A percentile compares a stretch with the other conserved stretches of the same genome.
Evolutionary conservation across 495 filamentous ascomycete species (phyloP).

Genomic region (Penicillium subrubescens): DNA sequence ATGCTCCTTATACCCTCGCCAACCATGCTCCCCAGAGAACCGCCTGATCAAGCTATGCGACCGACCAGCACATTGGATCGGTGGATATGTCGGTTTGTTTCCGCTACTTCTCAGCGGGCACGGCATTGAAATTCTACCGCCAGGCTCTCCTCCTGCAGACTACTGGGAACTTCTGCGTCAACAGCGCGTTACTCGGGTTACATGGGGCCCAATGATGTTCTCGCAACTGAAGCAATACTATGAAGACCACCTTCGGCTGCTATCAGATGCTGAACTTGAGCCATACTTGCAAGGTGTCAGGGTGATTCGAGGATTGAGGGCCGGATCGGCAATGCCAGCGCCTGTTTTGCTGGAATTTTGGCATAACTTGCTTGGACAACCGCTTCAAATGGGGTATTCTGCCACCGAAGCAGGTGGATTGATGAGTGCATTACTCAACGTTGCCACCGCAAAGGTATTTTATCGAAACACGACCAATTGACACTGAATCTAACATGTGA

Average conservation of each 20-base stretch:
- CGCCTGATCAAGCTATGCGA: neutral
- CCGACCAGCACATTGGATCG: neutral
- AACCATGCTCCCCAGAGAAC: neutral
- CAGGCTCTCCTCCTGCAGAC: neutral
- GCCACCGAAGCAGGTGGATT: neutral
- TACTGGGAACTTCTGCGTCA: neutral
- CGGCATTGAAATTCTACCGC: neutral
- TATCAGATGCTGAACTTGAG: neutral
- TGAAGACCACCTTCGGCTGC: neutral
- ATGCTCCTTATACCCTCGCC: neutral
- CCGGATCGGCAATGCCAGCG: neutral
- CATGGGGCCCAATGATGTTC: neutral
- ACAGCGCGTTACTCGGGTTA: neutral
- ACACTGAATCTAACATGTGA: neutral
- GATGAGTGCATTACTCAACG: neutral
- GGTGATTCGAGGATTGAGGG: neutral
- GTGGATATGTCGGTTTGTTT: neutral
- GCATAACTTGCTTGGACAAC: neutral
- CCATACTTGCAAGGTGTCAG: neutral
- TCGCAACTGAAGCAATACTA: neutral
- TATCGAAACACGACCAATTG: neutral
- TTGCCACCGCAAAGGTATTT: neutral
- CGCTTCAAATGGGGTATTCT: neutral
- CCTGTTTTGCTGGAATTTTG: neutral
- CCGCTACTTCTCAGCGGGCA: neutral